phyloP scores from a whole-genome alignment of 306 rosid genomes.

The Datisca glomerata region DNA sequence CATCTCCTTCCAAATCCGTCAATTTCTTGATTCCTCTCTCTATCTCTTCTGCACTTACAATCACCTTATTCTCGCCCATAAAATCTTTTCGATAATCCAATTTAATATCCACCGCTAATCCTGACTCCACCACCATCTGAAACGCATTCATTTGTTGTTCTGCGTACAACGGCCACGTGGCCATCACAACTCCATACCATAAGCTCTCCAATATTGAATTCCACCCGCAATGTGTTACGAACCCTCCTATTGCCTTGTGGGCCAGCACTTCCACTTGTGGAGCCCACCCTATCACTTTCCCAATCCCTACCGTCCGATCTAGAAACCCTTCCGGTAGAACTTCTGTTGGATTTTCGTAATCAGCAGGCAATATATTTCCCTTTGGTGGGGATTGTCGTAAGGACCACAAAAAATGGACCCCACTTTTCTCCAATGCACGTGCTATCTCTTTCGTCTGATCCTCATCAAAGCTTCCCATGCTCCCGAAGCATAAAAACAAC shows the following conservation, averaged over 20 bases:
- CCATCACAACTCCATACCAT: conserved; percentile 36
- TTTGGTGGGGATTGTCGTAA: conserved; percentile 24
- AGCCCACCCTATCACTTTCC: conserved; percentile 46
- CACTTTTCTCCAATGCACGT: conserved; percentile 14
- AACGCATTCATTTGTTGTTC: conserved; percentile 44
- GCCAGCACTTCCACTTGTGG: conserved; percentile 33
- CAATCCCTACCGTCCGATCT: conserved; percentile 25
- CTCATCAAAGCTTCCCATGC: conserved; percentile 21
- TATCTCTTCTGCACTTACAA: background rate
- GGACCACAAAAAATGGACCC: conserved; percentile 27
- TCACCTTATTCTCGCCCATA: background rate
- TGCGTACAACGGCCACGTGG: conserved; percentile 29
- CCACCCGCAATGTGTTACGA: conserved; percentile 53
- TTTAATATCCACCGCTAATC: conserved; percentile 20
- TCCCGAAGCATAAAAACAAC: conserved; percentile 42
- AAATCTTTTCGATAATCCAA: conserved; percentile 14
- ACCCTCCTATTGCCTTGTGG: conserved; percentile 31
- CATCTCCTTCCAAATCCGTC: conserved; percentile 1
- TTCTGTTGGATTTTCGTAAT: background rate
- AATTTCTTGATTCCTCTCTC: background rate
- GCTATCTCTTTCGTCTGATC: conserved; percentile 30
- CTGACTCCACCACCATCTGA: conserved; percentile 18
- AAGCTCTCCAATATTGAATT: conserved; percentile 40
- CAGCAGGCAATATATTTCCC: background rate
- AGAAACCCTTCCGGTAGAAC: conserved; percentile 39